phyloP scores from a whole-genome alignment of 2,329 filamentous ascomycete genomes.

The Ceratocystis colombiana region DNA sequence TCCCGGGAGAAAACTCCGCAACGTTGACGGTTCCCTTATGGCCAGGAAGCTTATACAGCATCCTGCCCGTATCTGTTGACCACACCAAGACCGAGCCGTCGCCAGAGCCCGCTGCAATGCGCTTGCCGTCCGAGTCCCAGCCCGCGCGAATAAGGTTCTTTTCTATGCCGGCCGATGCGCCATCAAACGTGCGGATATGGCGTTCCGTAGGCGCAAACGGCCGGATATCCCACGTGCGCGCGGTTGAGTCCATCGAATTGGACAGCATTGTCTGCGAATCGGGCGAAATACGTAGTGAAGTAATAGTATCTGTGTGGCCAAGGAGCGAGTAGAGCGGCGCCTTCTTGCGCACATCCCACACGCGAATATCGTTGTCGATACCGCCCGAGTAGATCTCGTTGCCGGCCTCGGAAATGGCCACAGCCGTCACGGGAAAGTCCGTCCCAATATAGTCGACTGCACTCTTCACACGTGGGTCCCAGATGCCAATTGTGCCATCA shows the following conservation, averaged over 20 bases:
- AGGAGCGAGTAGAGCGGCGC: conserved; percentile 75
- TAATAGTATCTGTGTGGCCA: conserved; percentile 86
- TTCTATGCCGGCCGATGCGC: conserved; percentile 76
- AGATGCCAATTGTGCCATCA: conserved; percentile 86
- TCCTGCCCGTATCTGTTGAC: conserved; percentile 78
- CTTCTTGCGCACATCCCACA: conserved; percentile 94
- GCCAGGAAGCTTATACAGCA: conserved; percentile 88
- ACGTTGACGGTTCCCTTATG: conserved; percentile 94
- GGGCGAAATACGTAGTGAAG: conserved; percentile 81
- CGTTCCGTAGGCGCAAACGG: conserved; percentile 86
- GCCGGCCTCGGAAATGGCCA: conserved; percentile 84
- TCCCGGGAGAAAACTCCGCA: conserved; percentile 75
- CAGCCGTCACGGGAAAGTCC: conserved; percentile 81
- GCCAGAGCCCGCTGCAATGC: conserved; percentile 77
- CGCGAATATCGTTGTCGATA: conserved; percentile 94
- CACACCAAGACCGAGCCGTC: conserved; percentile 87
- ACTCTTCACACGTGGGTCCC: conserved; percentile 87
- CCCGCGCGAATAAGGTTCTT: conserved; percentile 85
- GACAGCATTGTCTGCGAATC: conserved; percentile 85
- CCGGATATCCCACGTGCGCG: conserved; percentile 89
- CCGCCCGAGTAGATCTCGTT: conserved; percentile 92
- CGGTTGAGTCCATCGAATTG: conserved; percentile 88
- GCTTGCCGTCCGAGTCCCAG: conserved; percentile 80
- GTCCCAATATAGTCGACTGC: conserved; percentile 82
- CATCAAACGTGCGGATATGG: conserved; percentile 79